These are phyloP conservation scores for Boeremia exigua DNA, from an alignment of 2,329 filamentous ascomycete species.

Conservation along the genomic window DNA sequence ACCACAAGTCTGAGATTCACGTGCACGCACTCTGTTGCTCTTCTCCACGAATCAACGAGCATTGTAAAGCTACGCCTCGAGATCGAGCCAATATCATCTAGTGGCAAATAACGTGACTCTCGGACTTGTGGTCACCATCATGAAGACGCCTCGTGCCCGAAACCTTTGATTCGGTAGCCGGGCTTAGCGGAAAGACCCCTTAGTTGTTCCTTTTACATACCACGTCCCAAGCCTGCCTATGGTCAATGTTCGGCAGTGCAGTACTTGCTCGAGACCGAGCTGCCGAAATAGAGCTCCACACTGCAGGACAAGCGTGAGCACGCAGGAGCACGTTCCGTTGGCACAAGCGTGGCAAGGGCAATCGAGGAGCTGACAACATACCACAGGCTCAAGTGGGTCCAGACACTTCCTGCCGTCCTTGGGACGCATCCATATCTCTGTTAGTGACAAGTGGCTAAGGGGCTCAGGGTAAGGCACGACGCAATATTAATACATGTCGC, in stretches of 20 bases:
- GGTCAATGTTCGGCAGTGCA: background rate
- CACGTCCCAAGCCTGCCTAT: constrained; percentile 1
- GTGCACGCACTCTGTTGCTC: too few relatives aligned
- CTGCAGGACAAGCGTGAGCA: background rate
- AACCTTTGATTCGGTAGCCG: background rate
- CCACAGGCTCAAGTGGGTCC: constrained; percentile 15
- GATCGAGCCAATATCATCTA: too few relatives aligned
- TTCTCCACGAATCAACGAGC: too few relatives aligned
- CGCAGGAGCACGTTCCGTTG: constrained; percentile 9
- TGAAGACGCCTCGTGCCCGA: background rate
- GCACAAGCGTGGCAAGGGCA: constrained; percentile 2
- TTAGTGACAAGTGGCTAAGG: constrained; percentile 13
- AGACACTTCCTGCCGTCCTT: constrained; percentile 11
- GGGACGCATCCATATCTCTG: constrained; percentile 9
- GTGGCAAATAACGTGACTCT: too few relatives aligned
- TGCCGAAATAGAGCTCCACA: constrained; percentile 8
- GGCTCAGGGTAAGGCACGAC: constrained; percentile 8
- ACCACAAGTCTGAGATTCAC: too few relatives aligned
- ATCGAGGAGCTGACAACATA: constrained; percentile 12
- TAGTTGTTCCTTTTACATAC: constrained; percentile 2
- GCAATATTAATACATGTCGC: constrained; percentile 11
- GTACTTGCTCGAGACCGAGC: background rate
- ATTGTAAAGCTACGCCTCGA: too few relatives aligned
- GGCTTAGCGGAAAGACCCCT: background rate
- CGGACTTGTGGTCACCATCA: too few relatives aligned